Evolutionary conservation across 2,329 filamentous ascomycete genomes (phyloP), one percentile per base, ranked within the genome.

Genomic region (Phoma herbarum): DNA sequence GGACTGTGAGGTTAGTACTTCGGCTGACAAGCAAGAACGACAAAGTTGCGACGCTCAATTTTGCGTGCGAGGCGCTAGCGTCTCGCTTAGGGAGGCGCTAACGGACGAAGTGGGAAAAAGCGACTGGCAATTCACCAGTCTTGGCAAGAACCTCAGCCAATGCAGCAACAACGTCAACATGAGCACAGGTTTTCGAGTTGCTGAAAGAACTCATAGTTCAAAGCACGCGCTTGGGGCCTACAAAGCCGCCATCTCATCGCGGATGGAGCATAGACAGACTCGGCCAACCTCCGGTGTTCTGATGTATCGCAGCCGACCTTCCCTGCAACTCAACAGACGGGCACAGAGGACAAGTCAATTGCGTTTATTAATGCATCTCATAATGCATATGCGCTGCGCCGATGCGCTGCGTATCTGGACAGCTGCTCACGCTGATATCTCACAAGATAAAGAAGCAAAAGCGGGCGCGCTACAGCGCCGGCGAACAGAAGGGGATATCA

Each of bases 1-100:
- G 61, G 64, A 74, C 70, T 72, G 35, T 74, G 65, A 66, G 53
- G 71, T 75, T 75, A 75, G 71, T 74, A 72, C 62, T 59, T 20
- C 35, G 65, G 64, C 62, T 66, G 64, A 58, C 58, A 56, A 46
- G 43, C 46, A 47, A 43, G 22, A 49, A n/a, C n/a, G n/a, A n/a
- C n/a, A n/a, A 66, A 61, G 61, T 62, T 65, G 22, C 52, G 52
- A 62, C 53, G 41, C 42, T 59, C 51, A 49, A 57, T 53, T 57
- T 63, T 56, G 59, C 43, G 23, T 16, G 35, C 43, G 25, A 6
- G 10, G 16, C 16, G 42, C 8, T 3, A 31, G n/a, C n/a, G 31
- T 35, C 31, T 22, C 37, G 37, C 41, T 43, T 26, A 43, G 33
- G 14, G 33, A 37, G 33, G 33, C 29, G 29, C 33, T 37, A 37